Evolutionary conservation across 2,329 filamentous ascomycete genomes (phyloP).

Genomic region (Pyrenophora teres): DNA sequence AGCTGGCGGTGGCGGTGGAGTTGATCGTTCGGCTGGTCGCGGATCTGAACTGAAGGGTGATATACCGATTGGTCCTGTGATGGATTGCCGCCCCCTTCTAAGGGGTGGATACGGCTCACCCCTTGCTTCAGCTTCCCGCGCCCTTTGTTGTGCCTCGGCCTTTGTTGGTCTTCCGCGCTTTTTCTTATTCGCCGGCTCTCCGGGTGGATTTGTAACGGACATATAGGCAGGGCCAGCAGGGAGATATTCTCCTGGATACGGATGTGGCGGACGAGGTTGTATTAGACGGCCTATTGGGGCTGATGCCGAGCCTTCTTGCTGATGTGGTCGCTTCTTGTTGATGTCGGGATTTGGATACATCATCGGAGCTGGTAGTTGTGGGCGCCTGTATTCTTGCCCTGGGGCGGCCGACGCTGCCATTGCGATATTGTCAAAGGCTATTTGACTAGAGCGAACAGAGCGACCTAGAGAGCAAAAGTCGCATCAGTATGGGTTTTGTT

Average conservation of each 20-base stretch:
- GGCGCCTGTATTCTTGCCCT: constrained; percentile 36
- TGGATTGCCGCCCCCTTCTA: constrained; percentile 39
- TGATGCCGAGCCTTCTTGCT: constrained; percentile 33
- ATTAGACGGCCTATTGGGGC: constrained; percentile 49
- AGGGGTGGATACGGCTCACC: constrained; percentile 49
- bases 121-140: constrained; percentile 47
- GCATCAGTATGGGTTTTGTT: constrained; percentile 11
- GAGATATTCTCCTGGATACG: constrained; percentile 40
- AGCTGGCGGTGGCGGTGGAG: constrained; percentile 30
- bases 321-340: constrained; percentile 44
- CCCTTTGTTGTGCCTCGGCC: constrained; percentile 52
- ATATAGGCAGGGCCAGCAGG: constrained; percentile 36
- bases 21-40: constrained; percentile 33
- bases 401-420: constrained; percentile 22
- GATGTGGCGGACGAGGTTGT: constrained; percentile 51
- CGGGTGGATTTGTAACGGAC: constrained; percentile 32
- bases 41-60: constrained; percentile 31
- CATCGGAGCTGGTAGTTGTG: constrained; percentile 37
- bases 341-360: constrained; percentile 41
- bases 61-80: constrained; percentile 33
- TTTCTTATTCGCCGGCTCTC: constrained; percentile 50
- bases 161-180: constrained; percentile 56
- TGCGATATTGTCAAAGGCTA: constrained; percentile 40
- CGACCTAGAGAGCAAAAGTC: constrained; percentile 33
- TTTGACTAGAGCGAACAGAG: constrained; percentile 45